Conservation (phyloP, 2,329 filamentous ascomycete genomes). For the Fusarium goolgardi region DNA sequence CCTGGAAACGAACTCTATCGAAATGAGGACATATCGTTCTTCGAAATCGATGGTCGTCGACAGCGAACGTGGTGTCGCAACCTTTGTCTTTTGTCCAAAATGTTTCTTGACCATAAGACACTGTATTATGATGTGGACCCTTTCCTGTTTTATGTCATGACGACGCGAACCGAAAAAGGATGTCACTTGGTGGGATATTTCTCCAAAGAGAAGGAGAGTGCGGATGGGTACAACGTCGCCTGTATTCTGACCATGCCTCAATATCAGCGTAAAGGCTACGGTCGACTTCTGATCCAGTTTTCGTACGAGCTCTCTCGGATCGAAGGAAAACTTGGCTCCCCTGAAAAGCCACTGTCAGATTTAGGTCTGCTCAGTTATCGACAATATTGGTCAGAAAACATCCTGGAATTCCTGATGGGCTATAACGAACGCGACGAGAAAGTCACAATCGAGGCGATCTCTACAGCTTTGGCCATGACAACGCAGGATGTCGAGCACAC, state of each 20-base stretch:
- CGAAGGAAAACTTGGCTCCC: slow-evolving; percentile 93
- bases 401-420: slow-evolving; percentile 86
- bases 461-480: slow-evolving; percentile 88
- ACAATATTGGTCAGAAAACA: slow-evolving; percentile 97
- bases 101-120: slow-evolving; percentile 98
- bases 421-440: slow-evolving; percentile 74
- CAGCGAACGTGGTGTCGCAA: slow-evolving; percentile 98
- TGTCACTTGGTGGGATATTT: slow-evolving; percentile 99
- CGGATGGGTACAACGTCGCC: slow-evolving; percentile 96
- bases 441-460: slow-evolving; percentile 88
- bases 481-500: slow-evolving; percentile 96
- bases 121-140: slow-evolving; percentile 99
- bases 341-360: slow-evolving; percentile 96
- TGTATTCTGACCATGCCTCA: slow-evolving; percentile 98
- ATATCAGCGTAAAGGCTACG: slow-evolving; percentile 94
- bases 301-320: slow-evolving; percentile 97
- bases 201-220: slow-evolving; percentile 97
- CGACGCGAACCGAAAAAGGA: slow-evolving; percentile 85
- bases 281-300: slow-evolving; percentile 93
- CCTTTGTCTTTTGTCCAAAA: slow-evolving; percentile 91
- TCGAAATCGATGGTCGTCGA: slow-evolving; percentile 94
- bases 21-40: slow-evolving; percentile 93
- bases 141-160: slow-evolving; percentile 99
- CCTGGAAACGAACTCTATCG: slow-evolving; percentile 99
- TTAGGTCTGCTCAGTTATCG: slow-evolving; percentile 92